Evolutionary conservation across 768 basidiomycete genomes (phyloP), one percentile per base, ranked within the genome.

Genomic region (Leccinellum luteum): DNA sequence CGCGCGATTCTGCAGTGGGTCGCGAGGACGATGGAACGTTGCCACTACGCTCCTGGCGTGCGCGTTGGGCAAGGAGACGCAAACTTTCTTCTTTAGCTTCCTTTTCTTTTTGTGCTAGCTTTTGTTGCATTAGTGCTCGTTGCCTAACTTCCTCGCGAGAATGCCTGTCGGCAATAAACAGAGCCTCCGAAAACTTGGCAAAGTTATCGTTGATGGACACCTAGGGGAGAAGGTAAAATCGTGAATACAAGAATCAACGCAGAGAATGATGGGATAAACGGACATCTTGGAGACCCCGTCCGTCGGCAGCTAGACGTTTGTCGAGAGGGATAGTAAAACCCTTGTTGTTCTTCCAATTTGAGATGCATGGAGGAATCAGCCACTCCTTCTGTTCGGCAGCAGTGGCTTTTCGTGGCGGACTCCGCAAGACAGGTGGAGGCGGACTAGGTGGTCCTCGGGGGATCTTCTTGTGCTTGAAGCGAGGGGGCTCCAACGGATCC

Each of bases 271-370:
- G 17, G 17, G 47, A 57, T 32, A 57, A 32, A 79, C 91, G 72
- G 61, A 97, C 96, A 71, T 99, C 97, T 74, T 99, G 97, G 32
- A 99, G 80, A 57, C 97, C 97, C 64, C 96, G 84, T n/a, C 96
- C 96, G 73, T 98, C 97, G 4, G 97, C 96, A 38, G 97, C 97
- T 53, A 99, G 78, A 61, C 96, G 91, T 77, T 99, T 98, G 71
- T 98, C 97, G 32, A 98, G 81, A 35, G 97, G 96, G 67, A 98
- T 98, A 2, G 97, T 98, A 73, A 95, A 99, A 82, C 97, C 97
- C 76, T 98, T 99, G 85, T 98, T 98, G 79, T 99, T 99, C 79
- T 99, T 99, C 97, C 97, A 99, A 75, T 99, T 99, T 27, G 93
- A 96, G 59, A 99, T 98, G 73, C 96, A 98, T 17, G 97, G 97